Conservation (phyloP, 805 yeast genomes). For the Metschnikowia lunata region DNA sequence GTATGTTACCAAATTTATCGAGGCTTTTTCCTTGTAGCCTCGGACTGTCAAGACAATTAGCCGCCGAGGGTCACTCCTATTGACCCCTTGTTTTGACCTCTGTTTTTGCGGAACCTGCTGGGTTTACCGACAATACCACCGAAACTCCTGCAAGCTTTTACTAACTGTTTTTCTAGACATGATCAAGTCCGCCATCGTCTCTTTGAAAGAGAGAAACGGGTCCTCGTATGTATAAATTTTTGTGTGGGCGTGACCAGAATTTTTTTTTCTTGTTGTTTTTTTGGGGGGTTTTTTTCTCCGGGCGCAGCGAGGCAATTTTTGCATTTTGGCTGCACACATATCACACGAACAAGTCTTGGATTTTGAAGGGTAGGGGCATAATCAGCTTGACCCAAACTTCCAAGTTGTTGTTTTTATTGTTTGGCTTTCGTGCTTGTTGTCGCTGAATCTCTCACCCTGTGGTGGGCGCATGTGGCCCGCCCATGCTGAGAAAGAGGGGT, state of each 20-base stretch:
- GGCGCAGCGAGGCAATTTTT: neutral
- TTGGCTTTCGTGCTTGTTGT: too few relatives aligned
- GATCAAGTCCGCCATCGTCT: conserved; percentile 62
- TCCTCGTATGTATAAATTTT: conserved; percentile 47
- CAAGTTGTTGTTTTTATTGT: too few relatives aligned
- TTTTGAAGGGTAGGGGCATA: too few relatives aligned
- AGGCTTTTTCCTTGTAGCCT: neutral
- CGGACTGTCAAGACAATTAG: neutral
- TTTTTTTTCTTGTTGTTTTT: too few relatives aligned
- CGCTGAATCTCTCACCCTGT: too few relatives aligned
- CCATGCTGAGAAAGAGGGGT: too few relatives aligned
- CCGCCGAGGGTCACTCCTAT: neutral
- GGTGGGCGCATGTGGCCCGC: too few relatives aligned
- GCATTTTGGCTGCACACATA: neutral
- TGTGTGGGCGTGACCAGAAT: neutral
- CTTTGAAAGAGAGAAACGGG: conserved; percentile 78
- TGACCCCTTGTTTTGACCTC: conserved; percentile 3
- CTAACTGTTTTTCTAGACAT: conserved; percentile 36
- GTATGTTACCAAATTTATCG: conserved; percentile 4
- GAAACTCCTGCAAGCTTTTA: too few relatives aligned
- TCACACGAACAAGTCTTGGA: too few relatives aligned
- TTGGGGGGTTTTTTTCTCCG: neutral
- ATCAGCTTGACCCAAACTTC: too few relatives aligned
- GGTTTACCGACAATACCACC: too few relatives aligned
- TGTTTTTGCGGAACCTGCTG: conserved; percentile 6